Evolutionary conservation across 192 early-diverging fungal species (phyloP).

Genomic region (Linnemannia elongata): DNA sequence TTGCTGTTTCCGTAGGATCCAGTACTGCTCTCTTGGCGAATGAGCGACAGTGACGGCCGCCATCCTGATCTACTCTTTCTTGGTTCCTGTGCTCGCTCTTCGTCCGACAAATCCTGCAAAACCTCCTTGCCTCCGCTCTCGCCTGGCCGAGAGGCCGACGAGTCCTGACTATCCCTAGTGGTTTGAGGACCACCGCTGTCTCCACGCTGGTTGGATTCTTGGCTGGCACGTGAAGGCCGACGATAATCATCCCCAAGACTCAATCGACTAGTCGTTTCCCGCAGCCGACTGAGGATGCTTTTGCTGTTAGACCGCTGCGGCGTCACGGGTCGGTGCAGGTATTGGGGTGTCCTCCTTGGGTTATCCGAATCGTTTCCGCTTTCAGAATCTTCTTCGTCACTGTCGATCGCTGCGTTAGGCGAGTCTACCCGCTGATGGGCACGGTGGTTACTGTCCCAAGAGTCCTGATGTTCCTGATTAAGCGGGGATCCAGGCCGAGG

Average conservation of each 20-base stretch:
- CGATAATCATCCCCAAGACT: constrained; percentile 33
- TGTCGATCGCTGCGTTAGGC: constrained; percentile 11
- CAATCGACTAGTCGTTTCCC: constrained; percentile 33
- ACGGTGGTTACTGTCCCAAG: constrained; percentile 27
- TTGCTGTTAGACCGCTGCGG: constrained; percentile 27
- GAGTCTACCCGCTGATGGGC: constrained; percentile 21
- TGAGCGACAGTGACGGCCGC: constrained; percentile 44
- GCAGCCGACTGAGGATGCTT: constrained; percentile 36
- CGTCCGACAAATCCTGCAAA: constrained; percentile 39
- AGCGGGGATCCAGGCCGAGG: constrained; percentile 41
- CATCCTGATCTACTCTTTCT: constrained; percentile 42
- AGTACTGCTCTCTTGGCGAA: constrained; percentile 47
- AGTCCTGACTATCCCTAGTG: constrained; percentile 33
- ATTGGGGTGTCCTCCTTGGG: not conserved
- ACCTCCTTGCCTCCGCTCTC: constrained; percentile 41
- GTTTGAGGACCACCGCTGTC: not conserved
- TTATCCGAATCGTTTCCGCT: constrained; percentile 32
- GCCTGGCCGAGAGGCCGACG: constrained; percentile 11
- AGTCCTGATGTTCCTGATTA: constrained; percentile 46
- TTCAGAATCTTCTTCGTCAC: constrained; percentile 7
- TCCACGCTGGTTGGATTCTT: constrained; percentile 13
- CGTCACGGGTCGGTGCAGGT: constrained; percentile 12
- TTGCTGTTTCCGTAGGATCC: constrained; percentile 4
- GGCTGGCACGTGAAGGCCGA: constrained; percentile 16
- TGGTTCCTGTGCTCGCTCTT: constrained; percentile 33